These are phyloP conservation scores for Acanthamoeba sp. DNA, from an alignment of 208 protist species.

Conservation along the genomic window DNA sequence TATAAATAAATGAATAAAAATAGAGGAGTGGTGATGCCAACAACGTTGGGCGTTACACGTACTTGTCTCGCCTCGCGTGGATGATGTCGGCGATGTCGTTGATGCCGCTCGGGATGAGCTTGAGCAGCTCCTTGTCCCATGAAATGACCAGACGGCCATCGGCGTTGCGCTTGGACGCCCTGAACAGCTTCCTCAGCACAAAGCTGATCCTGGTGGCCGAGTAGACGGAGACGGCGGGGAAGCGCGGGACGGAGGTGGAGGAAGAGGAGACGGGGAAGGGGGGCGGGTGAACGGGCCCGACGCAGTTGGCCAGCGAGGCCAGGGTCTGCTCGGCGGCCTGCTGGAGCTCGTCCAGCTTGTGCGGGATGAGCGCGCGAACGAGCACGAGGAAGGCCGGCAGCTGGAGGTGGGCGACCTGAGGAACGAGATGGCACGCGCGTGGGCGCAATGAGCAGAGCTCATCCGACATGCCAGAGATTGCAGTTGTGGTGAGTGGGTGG, in stretches of 20 bases:
- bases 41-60: neutral
- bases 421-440: neutral
- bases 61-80: conserved; percentile 21
- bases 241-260: neutral
- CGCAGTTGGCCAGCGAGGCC: neutral
- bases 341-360: conserved; percentile 36
- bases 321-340: conserved; percentile 42
- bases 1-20: no score
- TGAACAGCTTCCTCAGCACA: conserved; percentile 28
- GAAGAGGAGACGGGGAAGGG: neutral
- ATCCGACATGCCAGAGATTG: neutral
- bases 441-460: neutral
- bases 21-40: no score
- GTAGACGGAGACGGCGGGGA: neutral
- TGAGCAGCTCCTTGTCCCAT: conserved; percentile 37
- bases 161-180: conserved; percentile 35
- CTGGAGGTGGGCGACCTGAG: conserved; percentile 41
- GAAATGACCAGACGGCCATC: conserved; percentile 5
- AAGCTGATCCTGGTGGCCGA: neutral
- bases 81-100: conserved; percentile 69
- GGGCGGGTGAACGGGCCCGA: neutral
- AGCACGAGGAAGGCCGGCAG: conserved; percentile 44
- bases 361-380: conserved; percentile 6
- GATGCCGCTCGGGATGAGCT: neutral
- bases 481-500: neutral